phyloP scores from a whole-genome alignment of 768 basidiomycete genomes.

The Pulveroboletus sp. region DNA sequence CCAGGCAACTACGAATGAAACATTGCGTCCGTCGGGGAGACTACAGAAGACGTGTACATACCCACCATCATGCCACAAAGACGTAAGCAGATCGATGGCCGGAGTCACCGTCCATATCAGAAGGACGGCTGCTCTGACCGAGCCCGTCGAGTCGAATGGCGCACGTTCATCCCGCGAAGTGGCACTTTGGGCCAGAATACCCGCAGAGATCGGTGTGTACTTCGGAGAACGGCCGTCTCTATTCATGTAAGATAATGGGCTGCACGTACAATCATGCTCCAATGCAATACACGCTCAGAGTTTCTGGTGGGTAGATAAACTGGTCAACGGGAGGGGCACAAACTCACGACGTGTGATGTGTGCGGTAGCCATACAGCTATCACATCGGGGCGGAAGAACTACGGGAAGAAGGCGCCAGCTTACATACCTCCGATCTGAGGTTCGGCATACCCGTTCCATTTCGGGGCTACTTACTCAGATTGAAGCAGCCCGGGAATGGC shows the following conservation, averaged over 20 bases:
- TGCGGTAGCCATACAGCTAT: slow-evolving; percentile 7
- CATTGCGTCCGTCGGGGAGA: slow-evolving; percentile 1
- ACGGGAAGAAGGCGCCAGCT: not conserved
- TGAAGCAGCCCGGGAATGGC: not conserved
- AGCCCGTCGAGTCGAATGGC: not conserved
- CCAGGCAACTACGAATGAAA: slow-evolving; percentile 6
- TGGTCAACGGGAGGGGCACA: not conserved
- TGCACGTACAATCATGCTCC: not conserved
- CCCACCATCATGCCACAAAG: slow-evolving; percentile 1
- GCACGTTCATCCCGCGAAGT: slow-evolving; percentile 1
- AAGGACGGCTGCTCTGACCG: not conserved
- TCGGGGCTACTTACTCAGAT: not conserved
- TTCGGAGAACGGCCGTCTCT: slow-evolving; percentile 2
- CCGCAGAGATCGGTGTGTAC: slow-evolving; percentile 4
- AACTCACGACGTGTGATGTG: not conserved
- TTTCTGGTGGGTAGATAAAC: not conserved
- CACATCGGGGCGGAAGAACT: slow-evolving; percentile 18
- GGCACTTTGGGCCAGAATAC: not conserved
- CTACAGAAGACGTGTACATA: slow-evolving; percentile 9
- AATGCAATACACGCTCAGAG: not conserved
- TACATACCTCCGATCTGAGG: slow-evolving; percentile 13
- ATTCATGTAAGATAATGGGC: slow-evolving; percentile 4
- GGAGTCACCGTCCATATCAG: slow-evolving; percentile 4
- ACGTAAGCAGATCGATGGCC: slow-evolving; percentile 14
- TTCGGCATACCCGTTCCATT: slow-evolving; percentile 10